These are phyloP conservation scores for Astraeus odoratus DNA, from an alignment of 768 basidiomycete species.

Conservation along the genomic window DNA sequence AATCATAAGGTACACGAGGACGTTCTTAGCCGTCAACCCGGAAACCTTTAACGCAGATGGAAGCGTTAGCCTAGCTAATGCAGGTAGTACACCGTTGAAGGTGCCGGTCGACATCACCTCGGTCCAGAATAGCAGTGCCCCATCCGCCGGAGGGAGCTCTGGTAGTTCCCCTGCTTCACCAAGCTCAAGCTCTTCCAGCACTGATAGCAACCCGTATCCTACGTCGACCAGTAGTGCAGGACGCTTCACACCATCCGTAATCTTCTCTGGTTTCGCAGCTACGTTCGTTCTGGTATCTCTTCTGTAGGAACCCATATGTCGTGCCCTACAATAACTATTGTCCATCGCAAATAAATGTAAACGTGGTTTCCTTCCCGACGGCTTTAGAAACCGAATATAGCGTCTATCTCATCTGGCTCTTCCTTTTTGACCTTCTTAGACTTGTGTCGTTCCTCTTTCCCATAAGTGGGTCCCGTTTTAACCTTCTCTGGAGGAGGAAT, in stretches of 20 bases:
- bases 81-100: constrained; percentile 43
- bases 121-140: constrained; percentile 27
- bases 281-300: constrained; percentile 32
- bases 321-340: too few relatives aligned
- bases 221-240: constrained; percentile 36
- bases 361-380: not conserved
- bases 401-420: constrained; percentile 55
- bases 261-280: constrained; percentile 45
- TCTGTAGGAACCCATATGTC: constrained; percentile 6
- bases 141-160: constrained; percentile 24
- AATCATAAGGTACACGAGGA: constrained; percentile 30
- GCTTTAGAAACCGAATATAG: constrained; percentile 48
- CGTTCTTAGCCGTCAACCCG: constrained; percentile 41
- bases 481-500: not conserved
- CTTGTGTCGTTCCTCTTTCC: not conserved
- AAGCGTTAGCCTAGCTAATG: constrained; percentile 39
- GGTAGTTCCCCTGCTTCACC: constrained; percentile 18
- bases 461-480: too few relatives aligned
- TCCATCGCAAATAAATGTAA: not conserved
- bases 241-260: constrained; percentile 38
- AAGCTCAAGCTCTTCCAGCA: constrained; percentile 14
- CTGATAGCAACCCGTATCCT: constrained; percentile 5
- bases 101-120: constrained; percentile 52
- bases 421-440: constrained; percentile 34
- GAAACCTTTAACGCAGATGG: constrained; percentile 47